Percentiles rank a stretch among this genome's conserved stretches.
These are phyloP conservation scores for Vitis amurensis DNA, from an alignment of 164 flowering plant species.

Conservation along the genomic window DNA sequence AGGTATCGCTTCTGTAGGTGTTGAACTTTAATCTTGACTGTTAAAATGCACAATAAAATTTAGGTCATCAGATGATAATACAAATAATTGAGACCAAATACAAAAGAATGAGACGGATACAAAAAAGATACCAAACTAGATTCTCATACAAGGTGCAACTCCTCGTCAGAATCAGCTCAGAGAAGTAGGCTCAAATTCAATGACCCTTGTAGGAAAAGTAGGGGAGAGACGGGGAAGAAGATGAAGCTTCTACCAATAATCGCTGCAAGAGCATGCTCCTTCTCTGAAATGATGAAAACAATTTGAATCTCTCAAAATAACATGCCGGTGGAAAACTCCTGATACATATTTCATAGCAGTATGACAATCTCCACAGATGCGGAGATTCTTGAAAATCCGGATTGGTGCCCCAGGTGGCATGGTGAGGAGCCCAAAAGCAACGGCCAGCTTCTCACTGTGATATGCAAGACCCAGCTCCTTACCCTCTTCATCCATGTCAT, in stretches of 20 bases:
- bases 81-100: no score
- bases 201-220: neutral
- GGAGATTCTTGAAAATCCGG: slow-evolving; percentile 77
- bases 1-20: no score
- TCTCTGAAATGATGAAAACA: slow-evolving; percentile 84
- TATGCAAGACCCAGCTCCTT: slow-evolving; percentile 75
- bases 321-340: slow-evolving; percentile 44
- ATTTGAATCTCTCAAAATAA: slow-evolving; percentile 79
- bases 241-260: slow-evolving; percentile 61
- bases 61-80: no score
- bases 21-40: no score
- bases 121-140: no score
- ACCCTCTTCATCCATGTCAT: slow-evolving; percentile 73
- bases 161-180: no score
- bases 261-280: slow-evolving; percentile 75
- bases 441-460: slow-evolving; percentile 88
- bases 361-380: slow-evolving; percentile 97
- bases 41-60: no score
- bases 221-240: neutral
- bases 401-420: slow-evolving; percentile 57
- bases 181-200: no score
- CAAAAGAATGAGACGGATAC: no score
- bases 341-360: slow-evolving; percentile 72
- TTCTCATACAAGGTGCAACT: no score
- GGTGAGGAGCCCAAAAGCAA: slow-evolving; percentile 72